Evolutionary conservation across 208 protist species (phyloP), one percentile per base, ranked within the genome.

Genomic region (Leishmania lainsoni): DNA sequence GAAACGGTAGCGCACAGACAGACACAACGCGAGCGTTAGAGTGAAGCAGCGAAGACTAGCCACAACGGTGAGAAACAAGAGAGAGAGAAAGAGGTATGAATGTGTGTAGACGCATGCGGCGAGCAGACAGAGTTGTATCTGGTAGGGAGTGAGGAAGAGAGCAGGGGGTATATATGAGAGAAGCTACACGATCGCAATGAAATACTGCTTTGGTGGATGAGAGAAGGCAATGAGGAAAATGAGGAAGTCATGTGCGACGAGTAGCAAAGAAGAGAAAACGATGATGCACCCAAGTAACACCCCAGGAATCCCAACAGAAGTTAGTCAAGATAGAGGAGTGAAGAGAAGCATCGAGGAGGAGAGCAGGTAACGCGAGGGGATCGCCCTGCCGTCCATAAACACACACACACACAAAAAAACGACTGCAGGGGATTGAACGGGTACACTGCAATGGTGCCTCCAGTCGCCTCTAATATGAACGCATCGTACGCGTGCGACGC

Each of bases 1-100:
- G 51, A 58, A 71, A 48, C 14, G 2, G 54, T 58, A 58, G 3
- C 12, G 20, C 17, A 22, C 54, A 58, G 4, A 45, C 42, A 58
- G 22, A 26, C 48, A 48, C 26, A 29, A 29, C 20, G 35, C 26
- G 42, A 49, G 48, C 17, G 35, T 29, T 70, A 14, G 26, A 45
- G 42, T 6, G 42, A 78, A 51, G 32, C 20, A 73, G 56, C 20
- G 42, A 45, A 78, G 35, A 78, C 29, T 10, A 20, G 35, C 3
- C 5, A 78, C 42, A 61, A 6, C 16, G 45, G 78, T 22, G 45
- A 10, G 29, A 75, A n/a, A 76, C 58, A 9, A 81, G 45, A 76
- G 71, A 51, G 79, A 58, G 79, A 32, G 39, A 68, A n/a, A n/a
- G 70, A 56, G 39, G 49, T 39, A 71, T 14, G 56, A 26, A 32